phyloP scores from a whole-genome alignment of 2,329 filamentous ascomycete genomes.

The Penicillium aurantiogriseum region DNA sequence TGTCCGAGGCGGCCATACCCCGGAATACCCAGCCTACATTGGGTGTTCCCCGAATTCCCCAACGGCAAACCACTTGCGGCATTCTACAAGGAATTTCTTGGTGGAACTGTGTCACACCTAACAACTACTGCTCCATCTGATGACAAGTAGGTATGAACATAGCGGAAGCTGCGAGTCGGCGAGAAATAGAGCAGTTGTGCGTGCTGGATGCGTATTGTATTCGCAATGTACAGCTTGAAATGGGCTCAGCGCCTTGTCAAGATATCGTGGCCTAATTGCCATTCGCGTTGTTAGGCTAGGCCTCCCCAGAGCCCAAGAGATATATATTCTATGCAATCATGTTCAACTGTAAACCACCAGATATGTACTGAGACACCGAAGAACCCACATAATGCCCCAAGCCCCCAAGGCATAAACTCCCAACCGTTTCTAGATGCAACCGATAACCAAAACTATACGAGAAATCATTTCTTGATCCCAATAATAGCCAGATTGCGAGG shows the following conservation, averaged over 20 bases:
- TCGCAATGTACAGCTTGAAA: neutral
- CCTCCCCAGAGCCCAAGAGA: neutral
- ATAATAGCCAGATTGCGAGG: slow-evolving; percentile 92
- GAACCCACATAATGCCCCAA: neutral
- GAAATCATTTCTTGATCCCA: slow-evolving; percentile 68
- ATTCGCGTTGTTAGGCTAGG: neutral
- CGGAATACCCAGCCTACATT: neutral
- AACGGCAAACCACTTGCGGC: neutral
- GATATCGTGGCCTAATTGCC: neutral
- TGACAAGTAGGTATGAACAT: neutral
- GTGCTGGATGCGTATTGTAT: neutral
- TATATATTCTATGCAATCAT: neutral
- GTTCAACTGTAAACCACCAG: neutral
- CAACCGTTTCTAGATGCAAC: neutral
- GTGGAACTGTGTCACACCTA: neutral
- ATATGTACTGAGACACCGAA: neutral
- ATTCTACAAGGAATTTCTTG: neutral
- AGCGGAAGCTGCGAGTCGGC: neutral
- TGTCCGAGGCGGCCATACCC: too few species aligned
- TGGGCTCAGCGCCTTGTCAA: neutral
- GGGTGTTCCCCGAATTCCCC: neutral
- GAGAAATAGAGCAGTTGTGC: neutral
- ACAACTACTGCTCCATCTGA: neutral
- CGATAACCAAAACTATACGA: too few species aligned
- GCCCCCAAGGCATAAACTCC: neutral